A percentile compares a stretch with the other conserved stretches of the same genome.
phyloP scores from a whole-genome alignment of 2,329 filamentous ascomycete species.

The Fusarium oxysporum region DNA sequence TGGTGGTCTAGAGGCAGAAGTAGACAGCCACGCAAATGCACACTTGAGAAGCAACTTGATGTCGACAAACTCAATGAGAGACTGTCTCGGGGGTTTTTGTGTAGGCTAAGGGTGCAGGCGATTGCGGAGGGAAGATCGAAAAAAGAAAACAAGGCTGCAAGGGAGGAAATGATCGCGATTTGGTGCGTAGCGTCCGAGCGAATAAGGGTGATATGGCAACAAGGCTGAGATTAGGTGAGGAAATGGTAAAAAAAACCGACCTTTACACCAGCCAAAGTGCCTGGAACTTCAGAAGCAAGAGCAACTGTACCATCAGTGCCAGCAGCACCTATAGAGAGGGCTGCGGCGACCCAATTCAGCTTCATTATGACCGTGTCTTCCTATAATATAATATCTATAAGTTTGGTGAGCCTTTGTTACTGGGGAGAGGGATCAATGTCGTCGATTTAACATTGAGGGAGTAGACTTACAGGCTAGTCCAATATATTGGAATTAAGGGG shows the following conservation, averaged over 20 bases:
- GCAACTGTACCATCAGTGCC: conserved; percentile 43
- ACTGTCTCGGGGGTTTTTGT: neutral
- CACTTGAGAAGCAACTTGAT: neutral
- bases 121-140: neutral
- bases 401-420: neutral
- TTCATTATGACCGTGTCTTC: conserved; percentile 48
- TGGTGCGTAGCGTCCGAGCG: neutral
- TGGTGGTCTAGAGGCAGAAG: too few relatives aligned
- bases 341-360: conserved; percentile 48
- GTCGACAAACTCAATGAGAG: neutral
- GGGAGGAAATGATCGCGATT: neutral
- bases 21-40: too few relatives aligned
- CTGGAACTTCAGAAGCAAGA: conserved; percentile 13
- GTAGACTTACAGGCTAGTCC: conserved; percentile 18
- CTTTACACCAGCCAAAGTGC: conserved; percentile 19
- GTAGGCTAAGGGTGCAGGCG: neutral
- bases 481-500: conserved; percentile 21
- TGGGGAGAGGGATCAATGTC: neutral
- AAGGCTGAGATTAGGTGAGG: neutral
- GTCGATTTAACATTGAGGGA: neutral
- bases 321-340: conserved; percentile 48
- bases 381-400: neutral
- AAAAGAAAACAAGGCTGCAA: neutral
- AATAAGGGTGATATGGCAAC: neutral
- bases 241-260: conserved; percentile 12